Conservation (phyloP, 1,139 yeast species). For the Starmera stellimalicola region DNA sequence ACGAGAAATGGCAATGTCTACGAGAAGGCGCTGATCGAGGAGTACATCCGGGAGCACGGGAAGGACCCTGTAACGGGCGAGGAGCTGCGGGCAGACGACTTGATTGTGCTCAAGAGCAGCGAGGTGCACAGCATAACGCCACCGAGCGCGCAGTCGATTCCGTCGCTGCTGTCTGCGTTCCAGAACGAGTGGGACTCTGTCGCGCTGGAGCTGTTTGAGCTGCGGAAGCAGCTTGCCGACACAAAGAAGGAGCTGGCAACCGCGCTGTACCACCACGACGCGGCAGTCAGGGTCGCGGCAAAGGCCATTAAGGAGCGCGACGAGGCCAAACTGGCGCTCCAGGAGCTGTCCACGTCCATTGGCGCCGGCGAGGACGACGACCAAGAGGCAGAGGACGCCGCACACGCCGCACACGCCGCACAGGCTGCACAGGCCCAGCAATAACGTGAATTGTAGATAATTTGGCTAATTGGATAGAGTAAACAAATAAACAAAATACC, state of each 20-base stretch:
- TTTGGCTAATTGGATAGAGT: no score
- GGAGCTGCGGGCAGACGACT: conserved; percentile 47
- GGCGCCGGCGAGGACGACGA: conserved; percentile 11
- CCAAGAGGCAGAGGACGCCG: conserved; percentile 3
- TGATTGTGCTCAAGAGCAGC: conserved; percentile 36
- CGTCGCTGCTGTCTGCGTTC: conserved; percentile 61
- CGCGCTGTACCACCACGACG: conserved; percentile 79
- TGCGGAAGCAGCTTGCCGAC: conserved; percentile 60
- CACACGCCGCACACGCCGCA: conserved; percentile 4
- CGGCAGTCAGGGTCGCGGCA: conserved; percentile 82
- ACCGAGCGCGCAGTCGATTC: conserved; percentile 59
- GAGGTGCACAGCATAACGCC: conserved; percentile 36
- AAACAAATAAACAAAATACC: no score
- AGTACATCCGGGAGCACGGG: conserved; percentile 55
- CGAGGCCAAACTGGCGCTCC: conserved; percentile 29
- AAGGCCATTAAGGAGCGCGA: conserved; percentile 65
- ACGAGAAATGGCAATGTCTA: conserved; percentile 65
- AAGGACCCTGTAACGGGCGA: conserved; percentile 72
- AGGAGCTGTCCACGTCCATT: conserved; percentile 15
- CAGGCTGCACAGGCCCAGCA: no score
- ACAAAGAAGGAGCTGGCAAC: conserved; percentile 68
- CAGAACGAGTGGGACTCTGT: conserved; percentile 90
- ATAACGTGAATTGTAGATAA: no score
- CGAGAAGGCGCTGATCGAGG: conserved; percentile 51
- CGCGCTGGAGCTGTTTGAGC: conserved; percentile 69